Evolutionary conservation across 768 basidiomycete species (phyloP).

Genomic region (Grammothele lineata): DNA sequence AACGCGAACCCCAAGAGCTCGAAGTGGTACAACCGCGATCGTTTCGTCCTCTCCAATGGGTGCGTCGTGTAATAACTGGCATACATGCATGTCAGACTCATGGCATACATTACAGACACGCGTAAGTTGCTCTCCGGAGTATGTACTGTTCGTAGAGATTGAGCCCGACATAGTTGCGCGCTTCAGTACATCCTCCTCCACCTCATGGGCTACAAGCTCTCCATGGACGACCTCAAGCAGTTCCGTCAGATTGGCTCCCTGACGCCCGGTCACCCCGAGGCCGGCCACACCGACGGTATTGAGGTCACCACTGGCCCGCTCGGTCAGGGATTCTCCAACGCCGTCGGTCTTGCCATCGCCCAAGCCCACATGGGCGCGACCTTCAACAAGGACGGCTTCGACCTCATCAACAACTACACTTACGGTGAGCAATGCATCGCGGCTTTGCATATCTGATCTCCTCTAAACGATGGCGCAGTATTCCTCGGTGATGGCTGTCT

Average conservation of each 20-base stretch:
- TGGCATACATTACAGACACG: conserved; percentile 48
- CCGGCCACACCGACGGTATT: conserved; percentile 66
- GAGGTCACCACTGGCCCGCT: conserved; percentile 96
- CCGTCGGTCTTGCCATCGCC: conserved; percentile 90
- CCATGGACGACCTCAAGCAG: conserved; percentile 86
- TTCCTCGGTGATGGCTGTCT: conserved; percentile 95
- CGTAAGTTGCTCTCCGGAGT: conserved; percentile 57
- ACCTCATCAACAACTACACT: conserved; percentile 82
- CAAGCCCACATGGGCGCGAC: conserved; percentile 87
- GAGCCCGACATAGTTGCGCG: conserved; percentile 68
- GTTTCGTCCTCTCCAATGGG: conserved; percentile 96
- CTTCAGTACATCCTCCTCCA: conserved; percentile 92
- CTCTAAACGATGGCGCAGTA: conserved; percentile 37
- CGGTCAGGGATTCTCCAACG: conserved; percentile 92
- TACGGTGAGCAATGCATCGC: conserved; percentile 50
- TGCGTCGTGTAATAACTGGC: conserved; percentile 34
- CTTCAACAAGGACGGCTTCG: conserved; percentile 83
- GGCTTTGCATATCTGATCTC: neutral
- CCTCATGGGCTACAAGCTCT: conserved; percentile 87
- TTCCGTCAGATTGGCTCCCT: conserved; percentile 90
- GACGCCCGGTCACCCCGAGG: conserved; percentile 93
- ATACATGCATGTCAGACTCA: conserved; percentile 1
- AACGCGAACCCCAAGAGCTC: conserved; percentile 86
- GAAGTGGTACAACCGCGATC: conserved; percentile 94
- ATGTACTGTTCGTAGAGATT: no score